Base-by-base conservation (phyloP, 768 basidiomycete genomes). In the Lactarius trivialis region DNA sequence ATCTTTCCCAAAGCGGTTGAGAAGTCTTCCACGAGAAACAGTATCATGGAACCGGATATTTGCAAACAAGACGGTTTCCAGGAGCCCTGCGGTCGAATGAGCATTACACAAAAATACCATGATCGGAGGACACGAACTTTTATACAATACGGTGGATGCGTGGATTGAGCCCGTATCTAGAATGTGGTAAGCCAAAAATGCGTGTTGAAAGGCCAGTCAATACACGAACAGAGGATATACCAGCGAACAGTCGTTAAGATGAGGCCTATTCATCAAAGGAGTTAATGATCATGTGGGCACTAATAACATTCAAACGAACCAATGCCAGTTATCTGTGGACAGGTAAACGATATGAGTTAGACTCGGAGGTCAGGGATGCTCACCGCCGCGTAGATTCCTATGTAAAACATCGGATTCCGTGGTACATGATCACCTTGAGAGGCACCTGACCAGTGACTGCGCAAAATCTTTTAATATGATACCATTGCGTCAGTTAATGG, bases 1-100 rank as follows among this genome's bases (percentile, higher is more conserved):
- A 70, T 95, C 93, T 72, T 95, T 95, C 48, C 93, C 93, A 65
- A 90, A 89, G 51, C 92, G 78, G 67, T 94, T 92, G 39, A 94
- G 73, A 11, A 91, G 75, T 2, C 93, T 84, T 6, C 94, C 94
- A 39, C 91, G 83, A 55, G 88, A 91, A 2, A 91, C 83, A 0
- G 93, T 97, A 69, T 97, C 94, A 68, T 96, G 94, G 79, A 97
- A 96, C 45, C 93, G 83, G 60, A 96, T 86, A 51, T 91, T 84
- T 8, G 93, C 91, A 69, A 94, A 94, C 1, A 97, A 76, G 3
- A 96, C 86, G 0, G 85, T 73, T 69, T 95, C 88, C 30, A 95
- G 75, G 41, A 95, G 78, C 37, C 78, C 83, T 81, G 24, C 24
- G 41, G 28, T 21, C 17, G 17, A 39, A 39, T 61, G 12, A 65